Conservation (phyloP, 306 rosid genomes). For the Dicorynia guianensis region DNA sequence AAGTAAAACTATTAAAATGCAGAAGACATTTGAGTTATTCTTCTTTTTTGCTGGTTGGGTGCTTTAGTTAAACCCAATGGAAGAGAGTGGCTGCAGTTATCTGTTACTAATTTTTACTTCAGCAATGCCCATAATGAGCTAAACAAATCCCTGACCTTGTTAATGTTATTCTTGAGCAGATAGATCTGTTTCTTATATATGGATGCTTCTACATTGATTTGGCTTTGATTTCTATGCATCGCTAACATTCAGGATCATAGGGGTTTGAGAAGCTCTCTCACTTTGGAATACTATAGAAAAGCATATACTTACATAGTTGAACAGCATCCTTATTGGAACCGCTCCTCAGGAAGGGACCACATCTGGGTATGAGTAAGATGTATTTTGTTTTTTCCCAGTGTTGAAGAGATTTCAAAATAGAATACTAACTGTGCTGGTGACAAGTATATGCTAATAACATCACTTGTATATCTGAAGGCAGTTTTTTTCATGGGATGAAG, state of each 20-base stretch:
- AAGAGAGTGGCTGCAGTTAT: slow-evolving; percentile 15
- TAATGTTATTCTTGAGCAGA: slow-evolving; percentile 8
- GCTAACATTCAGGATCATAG: slow-evolving; percentile 64
- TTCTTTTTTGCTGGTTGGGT: slow-evolving; percentile 30
- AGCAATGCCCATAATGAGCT: not conserved
- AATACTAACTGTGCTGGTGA: slow-evolving; percentile 21
- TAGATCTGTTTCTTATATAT: slow-evolving; percentile 23
- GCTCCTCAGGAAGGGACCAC: slow-evolving; percentile 93
- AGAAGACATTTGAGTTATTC: slow-evolving; percentile 15
- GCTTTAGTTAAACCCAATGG: slow-evolving; percentile 6
- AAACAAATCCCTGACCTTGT: not conserved
- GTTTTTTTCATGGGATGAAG: slow-evolving; percentile 99
- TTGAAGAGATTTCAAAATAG: slow-evolving; percentile 27
- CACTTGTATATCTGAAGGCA: slow-evolving; percentile 63
- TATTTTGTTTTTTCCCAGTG: slow-evolving; percentile 23
- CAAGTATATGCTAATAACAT: slow-evolving; percentile 48
- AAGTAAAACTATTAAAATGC: slow-evolving; percentile 24
- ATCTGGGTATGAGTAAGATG: slow-evolving; percentile 73
- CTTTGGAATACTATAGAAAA: slow-evolving; percentile 82
- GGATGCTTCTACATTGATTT: slow-evolving; percentile 1
- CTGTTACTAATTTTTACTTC: slow-evolving; percentile 23
- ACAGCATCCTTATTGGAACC: slow-evolving; percentile 88
- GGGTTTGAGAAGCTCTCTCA: slow-evolving; percentile 94
- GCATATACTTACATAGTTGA: slow-evolving; percentile 78
- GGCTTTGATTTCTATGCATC: slow-evolving; percentile 26